Conservation (phyloP, 208 protist genomes). For the Leishmania gerbilli region DNA sequence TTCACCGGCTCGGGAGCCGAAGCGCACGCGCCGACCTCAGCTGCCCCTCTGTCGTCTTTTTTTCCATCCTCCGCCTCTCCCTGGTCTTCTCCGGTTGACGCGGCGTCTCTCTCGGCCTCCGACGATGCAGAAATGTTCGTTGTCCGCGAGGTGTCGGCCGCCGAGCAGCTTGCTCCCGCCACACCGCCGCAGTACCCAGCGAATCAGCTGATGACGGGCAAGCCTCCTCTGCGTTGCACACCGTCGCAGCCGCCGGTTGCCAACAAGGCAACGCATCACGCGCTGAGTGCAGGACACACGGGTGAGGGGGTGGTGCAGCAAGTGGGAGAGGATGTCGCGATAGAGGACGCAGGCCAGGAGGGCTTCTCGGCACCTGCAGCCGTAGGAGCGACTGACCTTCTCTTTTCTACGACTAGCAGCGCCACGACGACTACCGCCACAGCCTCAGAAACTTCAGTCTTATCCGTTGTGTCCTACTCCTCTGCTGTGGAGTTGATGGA, state of each 20-base stretch:
- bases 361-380: not conserved
- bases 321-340: not conserved
- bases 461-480: constrained; percentile 9
- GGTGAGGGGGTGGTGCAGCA: not conserved
- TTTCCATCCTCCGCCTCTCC: not conserved
- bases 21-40: not conserved
- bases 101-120: constrained; percentile 5
- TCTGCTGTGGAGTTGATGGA: constrained; percentile 30
- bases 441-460: not conserved
- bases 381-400: not conserved
- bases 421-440: not conserved
- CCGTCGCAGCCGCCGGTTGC: not conserved
- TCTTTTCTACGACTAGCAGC: not conserved
- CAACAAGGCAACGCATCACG: not conserved
- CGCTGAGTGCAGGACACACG: not conserved
- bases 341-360: not conserved
- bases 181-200: constrained; percentile 3
- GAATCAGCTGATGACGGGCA: constrained; percentile 11
- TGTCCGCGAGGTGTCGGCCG: constrained; percentile 11
- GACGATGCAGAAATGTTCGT: constrained; percentile 15
- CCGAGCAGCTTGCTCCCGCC: constrained; percentile 11
- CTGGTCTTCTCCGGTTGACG: not conserved
- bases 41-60: not conserved
- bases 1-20: not conserved
- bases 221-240: not conserved